Conservation (phyloP, 2,329 filamentous ascomycete species). For the Huntiella savannae region DNA sequence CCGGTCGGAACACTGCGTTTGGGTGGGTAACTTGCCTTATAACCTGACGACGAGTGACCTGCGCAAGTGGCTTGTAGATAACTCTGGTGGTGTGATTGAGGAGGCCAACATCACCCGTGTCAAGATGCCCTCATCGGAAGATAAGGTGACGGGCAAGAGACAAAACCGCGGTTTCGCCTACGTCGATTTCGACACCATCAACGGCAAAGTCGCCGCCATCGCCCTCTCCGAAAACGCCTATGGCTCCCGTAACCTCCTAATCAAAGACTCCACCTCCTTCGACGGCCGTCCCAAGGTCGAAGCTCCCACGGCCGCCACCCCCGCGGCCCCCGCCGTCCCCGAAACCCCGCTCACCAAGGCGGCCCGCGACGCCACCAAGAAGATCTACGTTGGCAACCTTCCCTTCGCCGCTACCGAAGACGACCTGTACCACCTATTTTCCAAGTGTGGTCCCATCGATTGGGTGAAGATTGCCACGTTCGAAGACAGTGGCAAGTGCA, state of each 20-base stretch:
- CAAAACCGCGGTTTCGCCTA: slow-evolving; percentile 88
- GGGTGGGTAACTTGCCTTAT: slow-evolving; percentile 94
- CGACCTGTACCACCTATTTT: slow-evolving; percentile 61
- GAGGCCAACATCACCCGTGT: slow-evolving; percentile 64
- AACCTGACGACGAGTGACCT: slow-evolving; percentile 54
- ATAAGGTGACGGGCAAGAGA: slow-evolving; percentile 14
- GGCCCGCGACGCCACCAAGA: slow-evolving; percentile 47
- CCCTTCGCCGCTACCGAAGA: slow-evolving; percentile 68
- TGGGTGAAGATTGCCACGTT: slow-evolving; percentile 85
- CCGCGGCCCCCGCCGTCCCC: slow-evolving; percentile 14
- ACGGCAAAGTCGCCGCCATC: slow-evolving; percentile 57
- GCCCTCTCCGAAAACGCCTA: slow-evolving; percentile 72
- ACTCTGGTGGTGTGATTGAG: slow-evolving; percentile 45
- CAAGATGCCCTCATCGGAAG: slow-evolving; percentile 41
- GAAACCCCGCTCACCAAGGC: slow-evolving; percentile 19
- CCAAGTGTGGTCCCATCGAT: slow-evolving; percentile 63
- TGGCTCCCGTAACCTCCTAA: slow-evolving; percentile 60
- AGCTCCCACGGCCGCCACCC: background rate
- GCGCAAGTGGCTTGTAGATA: slow-evolving; percentile 58
- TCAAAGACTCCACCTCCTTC: slow-evolving; percentile 82
- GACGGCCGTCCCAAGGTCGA: slow-evolving; percentile 51
- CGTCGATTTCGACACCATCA: slow-evolving; percentile 63
- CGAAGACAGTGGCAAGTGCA: slow-evolving; percentile 92
- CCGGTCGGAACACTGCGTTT: slow-evolving; percentile 69
- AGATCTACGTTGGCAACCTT: slow-evolving; percentile 83